These are phyloP conservation scores for Talaromyces borbonicus DNA, from an alignment of 495 filamentous ascomycete species.

Conservation along the genomic window DNA sequence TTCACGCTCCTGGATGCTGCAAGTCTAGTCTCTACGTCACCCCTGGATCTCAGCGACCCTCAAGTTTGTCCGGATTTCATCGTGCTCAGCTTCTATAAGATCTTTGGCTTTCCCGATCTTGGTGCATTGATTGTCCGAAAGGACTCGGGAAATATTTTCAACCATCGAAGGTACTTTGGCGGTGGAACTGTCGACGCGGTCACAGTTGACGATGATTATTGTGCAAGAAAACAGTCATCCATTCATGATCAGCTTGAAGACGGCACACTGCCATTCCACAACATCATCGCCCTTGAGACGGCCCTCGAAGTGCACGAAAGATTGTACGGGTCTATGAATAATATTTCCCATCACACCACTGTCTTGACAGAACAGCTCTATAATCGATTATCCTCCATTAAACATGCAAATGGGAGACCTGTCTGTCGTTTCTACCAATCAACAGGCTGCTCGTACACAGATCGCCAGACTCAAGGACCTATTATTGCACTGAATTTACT, in stretches of 20 bases:
- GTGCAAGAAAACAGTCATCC: slow-evolving; percentile 59
- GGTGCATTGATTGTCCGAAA: slow-evolving; percentile 81
- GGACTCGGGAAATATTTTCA: slow-evolving; percentile 50
- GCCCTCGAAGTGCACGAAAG: slow-evolving; percentile 60
- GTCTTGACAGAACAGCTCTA: slow-evolving; percentile 52
- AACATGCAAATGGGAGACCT: slow-evolving; percentile 54
- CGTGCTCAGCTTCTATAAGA: slow-evolving; percentile 89
- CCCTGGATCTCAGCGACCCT: slow-evolving; percentile 57
- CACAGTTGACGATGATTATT: slow-evolving; percentile 42
- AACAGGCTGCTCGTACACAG: slow-evolving; percentile 21
- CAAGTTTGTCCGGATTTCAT: slow-evolving; percentile 71
- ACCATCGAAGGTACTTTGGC: slow-evolving; percentile 70
- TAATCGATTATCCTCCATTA: slow-evolving; percentile 45
- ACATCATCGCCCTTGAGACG: slow-evolving; percentile 66
- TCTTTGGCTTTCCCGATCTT: slow-evolving; percentile 91
- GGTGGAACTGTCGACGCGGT: slow-evolving; percentile 93
- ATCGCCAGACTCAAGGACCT: slow-evolving; percentile 52
- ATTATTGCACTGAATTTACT: slow-evolving; percentile 76
- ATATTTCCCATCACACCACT: slow-evolving; percentile 64
- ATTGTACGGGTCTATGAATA: slow-evolving; percentile 59
- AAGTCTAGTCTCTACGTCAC: slow-evolving; percentile 65
- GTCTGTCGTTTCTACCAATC: slow-evolving; percentile 61
- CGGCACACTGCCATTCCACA: slow-evolving; percentile 83
- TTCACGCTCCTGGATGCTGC: slow-evolving; percentile 91
- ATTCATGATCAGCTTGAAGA: slow-evolving; percentile 80